phyloP scores from a whole-genome alignment of 1,284 basidiomycete genomes.

The Pascua guehoae region DNA sequence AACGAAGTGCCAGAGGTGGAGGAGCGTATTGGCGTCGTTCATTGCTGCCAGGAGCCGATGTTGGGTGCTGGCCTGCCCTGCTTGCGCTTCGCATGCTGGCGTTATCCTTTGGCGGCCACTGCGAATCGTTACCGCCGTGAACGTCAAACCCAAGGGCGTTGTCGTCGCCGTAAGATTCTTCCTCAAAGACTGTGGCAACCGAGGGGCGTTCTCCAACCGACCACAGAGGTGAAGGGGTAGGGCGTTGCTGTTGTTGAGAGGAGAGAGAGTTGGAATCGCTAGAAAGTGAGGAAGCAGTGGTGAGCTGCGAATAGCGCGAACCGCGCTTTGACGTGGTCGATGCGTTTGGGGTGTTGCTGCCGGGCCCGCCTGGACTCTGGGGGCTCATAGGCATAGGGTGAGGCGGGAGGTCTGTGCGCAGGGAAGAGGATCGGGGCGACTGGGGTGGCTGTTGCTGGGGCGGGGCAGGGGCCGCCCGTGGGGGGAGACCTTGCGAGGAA shows the following conservation, averaged over 20 bases:
- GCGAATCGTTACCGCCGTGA: neutral
- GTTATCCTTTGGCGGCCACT: too few species aligned
- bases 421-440: too few species aligned
- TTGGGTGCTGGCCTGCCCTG: neutral
- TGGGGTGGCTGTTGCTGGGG: too few species aligned
- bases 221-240: neutral
- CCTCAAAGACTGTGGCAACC: slow-evolving; percentile 15
- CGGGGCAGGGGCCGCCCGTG: too few species aligned
- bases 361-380: too few species aligned
- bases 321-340: neutral
- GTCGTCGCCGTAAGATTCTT: slow-evolving; percentile 3
- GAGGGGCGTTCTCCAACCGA: slow-evolving; percentile 6
- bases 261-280: neutral
- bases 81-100: neutral
- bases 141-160: neutral
- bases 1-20: neutral
- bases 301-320: slow-evolving; percentile 2
- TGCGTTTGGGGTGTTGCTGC: too few species aligned
- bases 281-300: neutral
- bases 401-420: too few species aligned
- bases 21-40: neutral
- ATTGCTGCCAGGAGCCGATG: neutral
- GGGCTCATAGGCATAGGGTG: too few species aligned
- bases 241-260: too few species aligned
- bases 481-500: too few species aligned